phyloP scores from a whole-genome alignment of 805 yeast genomes.

The Zygosaccharomyces kombuchaensis region DNA sequence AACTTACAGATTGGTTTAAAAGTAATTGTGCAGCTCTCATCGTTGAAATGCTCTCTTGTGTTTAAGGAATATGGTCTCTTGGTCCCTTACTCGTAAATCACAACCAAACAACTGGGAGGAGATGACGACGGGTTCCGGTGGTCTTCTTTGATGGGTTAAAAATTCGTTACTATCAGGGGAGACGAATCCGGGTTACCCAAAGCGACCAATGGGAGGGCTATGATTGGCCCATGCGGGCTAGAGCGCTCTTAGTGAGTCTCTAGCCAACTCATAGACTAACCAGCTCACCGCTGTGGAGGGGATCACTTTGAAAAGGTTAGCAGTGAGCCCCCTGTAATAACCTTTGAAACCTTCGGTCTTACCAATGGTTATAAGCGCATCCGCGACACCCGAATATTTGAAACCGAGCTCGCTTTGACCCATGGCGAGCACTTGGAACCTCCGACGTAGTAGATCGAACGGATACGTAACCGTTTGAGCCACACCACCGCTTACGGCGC shows the following conservation, averaged over 20 bases:
- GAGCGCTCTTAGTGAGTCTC: slow-evolving; percentile 37
- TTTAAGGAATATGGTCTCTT: background rate
- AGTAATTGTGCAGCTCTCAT: slow-evolving; percentile 50
- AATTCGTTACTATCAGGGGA: too few relatives aligned
- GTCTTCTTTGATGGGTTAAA: too few relatives aligned
- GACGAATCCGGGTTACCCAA: background rate
- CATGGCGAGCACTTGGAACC: slow-evolving; percentile 90
- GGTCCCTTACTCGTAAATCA: too few relatives aligned
- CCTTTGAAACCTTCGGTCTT: slow-evolving; percentile 69
- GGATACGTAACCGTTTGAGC: slow-evolving; percentile 93
- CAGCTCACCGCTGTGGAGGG: slow-evolving; percentile 97
- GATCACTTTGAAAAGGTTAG: slow-evolving; percentile 82
- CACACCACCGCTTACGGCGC: slow-evolving; percentile 82
- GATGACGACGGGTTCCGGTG: too few relatives aligned
- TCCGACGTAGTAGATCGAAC: slow-evolving; percentile 77
- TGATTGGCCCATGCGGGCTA: slow-evolving; percentile 1
- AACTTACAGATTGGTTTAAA: slow-evolving; percentile 45
- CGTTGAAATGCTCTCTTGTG: slow-evolving; percentile 3
- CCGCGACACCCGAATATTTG: slow-evolving; percentile 67
- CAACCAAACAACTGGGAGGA: too few relatives aligned
- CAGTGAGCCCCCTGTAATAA: slow-evolving; percentile 68
- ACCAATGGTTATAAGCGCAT: slow-evolving; percentile 69
- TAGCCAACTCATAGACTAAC: slow-evolving; percentile 74
- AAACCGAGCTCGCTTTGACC: slow-evolving; percentile 69
- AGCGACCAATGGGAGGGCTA: background rate